phyloP scores from a whole-genome alignment of 2,329 filamentous ascomycete genomes.

The Aschersonia sp. region DNA sequence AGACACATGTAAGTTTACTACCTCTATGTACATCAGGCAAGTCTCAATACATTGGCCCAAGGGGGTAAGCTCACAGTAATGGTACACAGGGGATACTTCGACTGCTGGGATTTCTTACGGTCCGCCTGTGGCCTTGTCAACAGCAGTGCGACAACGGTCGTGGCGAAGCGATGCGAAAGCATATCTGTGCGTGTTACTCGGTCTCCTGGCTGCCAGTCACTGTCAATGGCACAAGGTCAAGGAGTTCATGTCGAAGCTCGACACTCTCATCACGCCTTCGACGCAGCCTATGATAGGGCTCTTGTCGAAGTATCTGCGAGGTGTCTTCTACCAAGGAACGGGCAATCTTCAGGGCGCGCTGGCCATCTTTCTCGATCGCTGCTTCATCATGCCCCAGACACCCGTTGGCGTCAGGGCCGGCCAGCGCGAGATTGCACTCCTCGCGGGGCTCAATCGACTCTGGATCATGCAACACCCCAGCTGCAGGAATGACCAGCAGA shows the following conservation, averaged over 20 bases:
- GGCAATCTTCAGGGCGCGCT: conserved; percentile 60
- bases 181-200: conserved; percentile 57
- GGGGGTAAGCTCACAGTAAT: background rate
- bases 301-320: conserved; percentile 57
- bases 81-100: conserved; percentile 17
- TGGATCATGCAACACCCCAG: conserved; percentile 55
- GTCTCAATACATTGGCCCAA: background rate
- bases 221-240: conserved; percentile 56
- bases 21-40: background rate
- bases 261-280: conserved; percentile 24
- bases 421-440: conserved; percentile 48
- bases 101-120: conserved; percentile 22
- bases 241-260: conserved; percentile 39
- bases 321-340: conserved; percentile 61
- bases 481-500: conserved; percentile 41
- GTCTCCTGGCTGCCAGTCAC: conserved; percentile 53
- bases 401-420: conserved; percentile 30
- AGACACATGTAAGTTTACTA: conserved; percentile 27
- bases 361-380: conserved; percentile 45
- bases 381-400: conserved; percentile 32
- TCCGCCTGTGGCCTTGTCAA: conserved; percentile 36
- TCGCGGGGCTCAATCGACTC: conserved; percentile 53
- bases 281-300: conserved; percentile 26
- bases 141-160: conserved; percentile 41
- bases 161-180: conserved; percentile 54